Conservation (phyloP, 2,329 filamentous ascomycete species). For the Zymoseptoria passerinii region DNA sequence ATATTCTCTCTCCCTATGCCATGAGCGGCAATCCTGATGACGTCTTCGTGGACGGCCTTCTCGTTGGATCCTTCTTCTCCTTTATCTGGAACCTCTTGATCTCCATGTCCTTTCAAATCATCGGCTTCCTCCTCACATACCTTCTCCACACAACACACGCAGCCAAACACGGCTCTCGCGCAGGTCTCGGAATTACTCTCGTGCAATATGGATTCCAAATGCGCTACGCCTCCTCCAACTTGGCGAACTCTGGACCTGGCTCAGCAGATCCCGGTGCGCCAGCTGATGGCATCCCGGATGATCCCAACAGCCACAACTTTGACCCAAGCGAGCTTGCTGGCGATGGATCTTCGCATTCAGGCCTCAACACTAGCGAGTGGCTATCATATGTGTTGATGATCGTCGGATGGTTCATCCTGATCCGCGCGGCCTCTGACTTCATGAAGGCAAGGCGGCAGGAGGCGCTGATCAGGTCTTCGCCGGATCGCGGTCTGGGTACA, state of each 20-base stretch:
- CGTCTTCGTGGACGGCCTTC: conserved; percentile 93
- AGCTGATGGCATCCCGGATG: conserved; percentile 53
- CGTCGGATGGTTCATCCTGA: conserved; percentile 95
- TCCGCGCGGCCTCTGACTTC: conserved; percentile 87
- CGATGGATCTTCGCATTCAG: conserved; percentile 30
- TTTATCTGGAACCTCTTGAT: conserved; percentile 95
- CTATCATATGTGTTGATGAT: conserved; percentile 91
- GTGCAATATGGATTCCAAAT: conserved; percentile 97
- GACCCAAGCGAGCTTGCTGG: conserved; percentile 55
- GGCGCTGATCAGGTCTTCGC: conserved; percentile 84
- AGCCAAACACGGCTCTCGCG: conserved; percentile 92
- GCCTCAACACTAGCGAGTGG: conserved; percentile 73
- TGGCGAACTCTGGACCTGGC: conserved; percentile 6
- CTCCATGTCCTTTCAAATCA: conserved; percentile 91
- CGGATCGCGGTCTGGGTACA: conserved; percentile 75
- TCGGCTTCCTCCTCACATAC: conserved; percentile 96
- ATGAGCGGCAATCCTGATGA: conserved; percentile 83
- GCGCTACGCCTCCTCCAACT: conserved; percentile 48
- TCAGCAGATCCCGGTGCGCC: conserved; percentile 3
- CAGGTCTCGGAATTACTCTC: conserved; percentile 86
- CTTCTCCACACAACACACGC: conserved; percentile 96
- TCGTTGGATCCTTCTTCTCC: conserved; percentile 78
- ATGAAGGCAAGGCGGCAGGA: conserved; percentile 81
- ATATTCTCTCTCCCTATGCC: conserved; percentile 85
- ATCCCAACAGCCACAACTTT: conserved; percentile 87